Evolutionary conservation across 2,329 filamentous ascomycete genomes (phyloP), one percentile per base, ranked within the genome.

Genomic region (Talaromyces piceae): DNA sequence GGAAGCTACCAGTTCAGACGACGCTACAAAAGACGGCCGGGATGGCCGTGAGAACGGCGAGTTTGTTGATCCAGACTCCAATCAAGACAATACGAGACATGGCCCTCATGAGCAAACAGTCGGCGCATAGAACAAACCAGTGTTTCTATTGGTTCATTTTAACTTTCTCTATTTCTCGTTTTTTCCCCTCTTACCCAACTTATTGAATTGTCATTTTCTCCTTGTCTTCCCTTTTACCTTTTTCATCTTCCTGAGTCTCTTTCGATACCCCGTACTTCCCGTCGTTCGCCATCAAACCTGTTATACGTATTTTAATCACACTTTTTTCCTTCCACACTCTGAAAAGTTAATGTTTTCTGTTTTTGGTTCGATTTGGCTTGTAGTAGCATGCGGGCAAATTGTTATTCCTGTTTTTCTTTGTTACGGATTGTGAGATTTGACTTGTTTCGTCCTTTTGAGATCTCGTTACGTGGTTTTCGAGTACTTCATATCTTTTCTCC

Each of bases 41-140:
- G 26, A 50, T 11, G 25, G 16, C 23, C 45, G 28, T 26, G 51
- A 52, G 26, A 51, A 48, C 26, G 49, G 30, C 26, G 50, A 41
- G 22, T 47, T 20, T 31, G 33, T 57, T 25, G 53, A 53, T 18
- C 45, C 58, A 26, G 45, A 46, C 23, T 39, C 49, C 16, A 53
- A 50, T 31, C 50, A 59, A 27, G 57, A 59, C 28, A 58, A 55
- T 12, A 43, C 63, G 33, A 53, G 52, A 43, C 51, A 54, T 26
- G 62, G 57, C 44, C 43, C 59, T 25, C 56, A 57, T 27, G 57
- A 63, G 31, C 63, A 66, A 51, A 54, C 62, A 25, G 60, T 66
- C 12, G 57, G 61, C 47, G 63, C 63, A 51, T 66, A 48, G 62
- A 47, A 23, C 39, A 31, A 25, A 13, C 23, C 8, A n/a, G n/a